Evolutionary conservation across 2,329 filamentous ascomycete species (phyloP), one percentile per base, ranked within the genome.

Genomic region (Neospermospora avenae): DNA sequence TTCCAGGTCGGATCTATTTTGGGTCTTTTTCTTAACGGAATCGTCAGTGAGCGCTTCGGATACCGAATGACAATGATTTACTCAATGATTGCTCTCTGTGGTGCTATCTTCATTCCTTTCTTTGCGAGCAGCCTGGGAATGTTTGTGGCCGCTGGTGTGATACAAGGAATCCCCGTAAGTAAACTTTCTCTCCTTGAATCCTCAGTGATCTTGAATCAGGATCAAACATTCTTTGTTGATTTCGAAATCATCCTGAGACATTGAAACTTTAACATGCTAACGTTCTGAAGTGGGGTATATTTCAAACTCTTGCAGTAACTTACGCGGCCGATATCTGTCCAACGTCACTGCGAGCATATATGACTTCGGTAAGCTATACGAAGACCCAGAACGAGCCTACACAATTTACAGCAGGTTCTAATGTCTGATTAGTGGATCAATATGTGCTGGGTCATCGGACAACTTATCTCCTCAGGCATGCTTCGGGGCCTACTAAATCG

Each of bases 371-470:
- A 34, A 34, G 45, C 18, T 11, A 11, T 14, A 25, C 24, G 16
- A 16, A n/a, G 18, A 31, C 25, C 13, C n/a, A n/a, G n/a, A 4
- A 4, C 11, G 4, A 31, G 24, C 16, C 14, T n/a, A n/a, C 41
- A 20, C 41, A 18, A 28, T 6, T 6, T 48, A 18, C 14, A 28
- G 10, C 24, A 7, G 2, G 11, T 28, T 2, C 45, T 49, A n/a
- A 49, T n/a, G 3, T 10, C 3, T 31, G 1, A 7, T 3, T 34
- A 49, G 48, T 51, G 48, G 48, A 51, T 51, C 18, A 57, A 57
- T 14, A 52, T 57, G 61, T 81, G 80, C 73, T 82, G 79, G 78
- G 79, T 67, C 49, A 67, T 80, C 4, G 77, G 78, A 24, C 78
- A 80, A 62, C 65, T 79, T 49, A 77, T 80, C 55, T 77, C 77